Base-by-base conservation (phyloP, 2,329 filamentous ascomycete species). In the Ophiosphaerella herpotricha region DNA sequence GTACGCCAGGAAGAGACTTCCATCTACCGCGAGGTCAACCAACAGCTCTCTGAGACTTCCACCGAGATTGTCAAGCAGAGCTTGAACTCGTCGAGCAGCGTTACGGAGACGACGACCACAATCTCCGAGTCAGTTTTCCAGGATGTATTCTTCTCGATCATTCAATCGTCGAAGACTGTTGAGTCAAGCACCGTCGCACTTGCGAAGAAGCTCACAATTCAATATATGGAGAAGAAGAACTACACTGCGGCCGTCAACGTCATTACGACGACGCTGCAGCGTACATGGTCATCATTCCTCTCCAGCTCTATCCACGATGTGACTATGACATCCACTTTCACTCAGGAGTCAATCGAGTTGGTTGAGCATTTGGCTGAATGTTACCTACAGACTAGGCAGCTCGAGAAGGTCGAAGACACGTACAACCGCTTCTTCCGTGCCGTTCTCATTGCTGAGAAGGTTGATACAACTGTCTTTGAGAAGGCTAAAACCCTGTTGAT, bases 271-370 rank as follows among this genome's bases (percentile, higher is more conserved):
- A 75, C 79, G 8, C 62, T 82, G 26, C 71, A 73, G 34, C 68
- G 71, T 5, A 73, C 77, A 3, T 82, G 80, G 79, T 71, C 75
- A 1, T 74, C 74, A 0, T 71, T 82, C 46, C 75, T 81, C 39
- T 70, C 75, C 11, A 66, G 68, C 14, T 77, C 75, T 0, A 63
- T 78, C 16, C 46, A 77, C 29, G 74, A 79, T 48, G 75, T 82
- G 1, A 67, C 68, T 1, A 67, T 80, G 26, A 75, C 78, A 0
- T 58, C 67, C 1, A 71, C 71, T 1, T 73, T 79, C 51, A 64
- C 75, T 1, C 74, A 80, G n/a, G 72, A 77, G 51, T 76, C 72
- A 6, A 70, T 82, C 4, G 70, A 77, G 12, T 68, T 82, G 2
- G 77, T 79, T 3, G 74, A 79, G 48, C 70, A 71, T 1, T 70